Percentiles rank a stretch among this genome's conserved stretches.
These are phyloP conservation scores for Salix viminalis DNA, from an alignment of 345 rosid genomes.

Conservation along the genomic window DNA sequence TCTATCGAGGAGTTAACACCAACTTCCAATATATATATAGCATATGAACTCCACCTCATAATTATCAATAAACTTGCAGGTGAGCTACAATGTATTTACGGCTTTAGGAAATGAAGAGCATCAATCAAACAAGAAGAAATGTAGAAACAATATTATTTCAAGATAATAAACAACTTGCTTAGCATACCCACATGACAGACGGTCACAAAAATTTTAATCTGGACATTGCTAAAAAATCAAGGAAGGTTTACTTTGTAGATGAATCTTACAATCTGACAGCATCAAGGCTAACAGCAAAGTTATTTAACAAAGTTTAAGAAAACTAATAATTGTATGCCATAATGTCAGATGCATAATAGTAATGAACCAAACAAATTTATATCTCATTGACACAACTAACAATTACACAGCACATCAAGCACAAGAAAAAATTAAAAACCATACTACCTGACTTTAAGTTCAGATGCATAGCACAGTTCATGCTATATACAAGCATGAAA, in stretches of 20 bases:
- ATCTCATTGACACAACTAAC: background rate
- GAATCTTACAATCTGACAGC: background rate
- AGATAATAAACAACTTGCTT: background rate
- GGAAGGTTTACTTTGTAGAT: background rate
- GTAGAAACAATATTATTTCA: background rate
- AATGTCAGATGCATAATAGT: background rate
- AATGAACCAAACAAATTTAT: background rate
- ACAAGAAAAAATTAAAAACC: background rate
- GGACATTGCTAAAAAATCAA: background rate
- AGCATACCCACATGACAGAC: background rate
- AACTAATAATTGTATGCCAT: background rate
- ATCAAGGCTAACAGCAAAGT: constrained; percentile 1
- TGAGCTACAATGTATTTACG: background rate
- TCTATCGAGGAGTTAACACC: background rate
- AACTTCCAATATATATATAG: background rate
- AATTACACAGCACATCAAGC: background rate
- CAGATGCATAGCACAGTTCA: background rate
- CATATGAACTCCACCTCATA: background rate
- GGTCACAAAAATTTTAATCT: background rate
- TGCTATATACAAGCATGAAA: background rate
- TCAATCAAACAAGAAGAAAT: background rate
- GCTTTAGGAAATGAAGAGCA: background rate
- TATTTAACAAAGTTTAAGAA: constrained; percentile 10
- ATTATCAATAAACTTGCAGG: background rate
- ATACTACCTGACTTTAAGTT: background rate